These are phyloP conservation scores for Chlamydomonas schloesseri DNA, from an alignment of 139 green algal genomes.

Conservation along the genomic window DNA sequence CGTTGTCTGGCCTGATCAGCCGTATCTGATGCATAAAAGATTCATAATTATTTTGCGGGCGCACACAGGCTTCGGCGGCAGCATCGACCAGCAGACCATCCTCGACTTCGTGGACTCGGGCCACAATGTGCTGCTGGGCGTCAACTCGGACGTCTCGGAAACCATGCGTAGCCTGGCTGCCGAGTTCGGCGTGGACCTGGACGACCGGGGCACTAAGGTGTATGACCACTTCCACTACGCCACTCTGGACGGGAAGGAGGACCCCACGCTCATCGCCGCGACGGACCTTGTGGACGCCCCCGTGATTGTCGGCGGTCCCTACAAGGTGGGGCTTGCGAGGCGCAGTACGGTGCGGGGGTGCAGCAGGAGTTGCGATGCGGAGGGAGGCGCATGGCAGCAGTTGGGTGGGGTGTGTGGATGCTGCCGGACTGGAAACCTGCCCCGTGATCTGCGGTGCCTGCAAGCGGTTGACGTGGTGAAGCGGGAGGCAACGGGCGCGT, in stretches of 20 bases:
- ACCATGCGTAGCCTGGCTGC: conserved; percentile 62
- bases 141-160: conserved; percentile 67
- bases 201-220: conserved; percentile 63
- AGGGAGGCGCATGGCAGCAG: too few species aligned
- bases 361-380: too few species aligned
- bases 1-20: too few species aligned
- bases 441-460: too few species aligned
- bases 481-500: too few species aligned
- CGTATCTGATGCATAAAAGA: not conserved
- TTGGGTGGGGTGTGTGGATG: too few species aligned
- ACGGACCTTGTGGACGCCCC: conserved; percentile 19
- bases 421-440: too few species aligned
- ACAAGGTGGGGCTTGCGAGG: conserved; percentile 18
- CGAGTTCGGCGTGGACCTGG: conserved; percentile 86
- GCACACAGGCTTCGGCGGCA: conserved; percentile 73
- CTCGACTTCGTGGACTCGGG: conserved; percentile 91
- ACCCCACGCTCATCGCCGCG: conserved; percentile 55
- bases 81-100: conserved; percentile 69
- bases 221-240: conserved; percentile 62
- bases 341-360: too few species aligned
- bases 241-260: conserved; percentile 23
- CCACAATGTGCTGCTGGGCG: conserved; percentile 83
- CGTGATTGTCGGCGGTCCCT: conserved; percentile 44
- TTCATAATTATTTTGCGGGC: not conserved
- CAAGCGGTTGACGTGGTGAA: too few species aligned